Conservation (phyloP, 352 stramenopile genomes). For the Globisporangium radiosum region DNA sequence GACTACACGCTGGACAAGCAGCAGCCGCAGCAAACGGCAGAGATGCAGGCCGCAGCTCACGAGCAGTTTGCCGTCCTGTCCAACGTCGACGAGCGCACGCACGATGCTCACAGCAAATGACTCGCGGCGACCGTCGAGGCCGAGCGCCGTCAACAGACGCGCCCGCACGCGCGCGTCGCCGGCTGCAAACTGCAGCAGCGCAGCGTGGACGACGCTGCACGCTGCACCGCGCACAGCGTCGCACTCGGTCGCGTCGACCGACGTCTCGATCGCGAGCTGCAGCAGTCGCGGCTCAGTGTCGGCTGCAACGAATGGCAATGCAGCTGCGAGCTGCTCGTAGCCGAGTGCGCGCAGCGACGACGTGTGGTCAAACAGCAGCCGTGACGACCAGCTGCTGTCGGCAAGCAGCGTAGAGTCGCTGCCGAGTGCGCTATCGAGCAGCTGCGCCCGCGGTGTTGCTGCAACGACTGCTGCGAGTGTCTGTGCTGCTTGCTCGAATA, state of each 20-base stretch:
- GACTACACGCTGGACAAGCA: constrained; percentile 15
- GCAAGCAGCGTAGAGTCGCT: constrained; percentile 28
- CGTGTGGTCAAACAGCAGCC: constrained; percentile 52
- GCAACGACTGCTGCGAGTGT: constrained; percentile 30
- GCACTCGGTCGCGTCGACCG: constrained; percentile 37
- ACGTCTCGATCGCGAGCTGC: constrained; percentile 43
- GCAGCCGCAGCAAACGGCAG: constrained; percentile 23
- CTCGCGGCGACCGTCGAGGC: constrained; percentile 2
- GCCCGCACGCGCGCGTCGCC: constrained; percentile 9
- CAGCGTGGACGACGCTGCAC: constrained; percentile 20
- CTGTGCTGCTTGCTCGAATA: constrained; percentile 28
- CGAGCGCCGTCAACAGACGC: constrained; percentile 15
- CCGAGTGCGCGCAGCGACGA: constrained; percentile 42
- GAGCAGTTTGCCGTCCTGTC: constrained; percentile 27
- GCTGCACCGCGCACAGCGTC: constrained; percentile 48
- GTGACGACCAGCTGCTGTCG: constrained; percentile 42
- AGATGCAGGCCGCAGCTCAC: constrained; percentile 18
- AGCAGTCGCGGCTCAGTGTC: constrained; percentile 14
- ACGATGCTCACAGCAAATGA: constrained; percentile 18
- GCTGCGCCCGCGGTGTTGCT: constrained; percentile 15
- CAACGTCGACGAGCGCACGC: constrained; percentile 11
- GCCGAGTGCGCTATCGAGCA: constrained; percentile 14
- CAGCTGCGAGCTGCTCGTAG: constrained; percentile 22
- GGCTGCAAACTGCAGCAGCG: constrained; percentile 21
- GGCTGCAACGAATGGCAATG: neutral